phyloP scores from a whole-genome alignment of 2,329 filamentous ascomycete genomes.

The Trichoderma sp. region DNA sequence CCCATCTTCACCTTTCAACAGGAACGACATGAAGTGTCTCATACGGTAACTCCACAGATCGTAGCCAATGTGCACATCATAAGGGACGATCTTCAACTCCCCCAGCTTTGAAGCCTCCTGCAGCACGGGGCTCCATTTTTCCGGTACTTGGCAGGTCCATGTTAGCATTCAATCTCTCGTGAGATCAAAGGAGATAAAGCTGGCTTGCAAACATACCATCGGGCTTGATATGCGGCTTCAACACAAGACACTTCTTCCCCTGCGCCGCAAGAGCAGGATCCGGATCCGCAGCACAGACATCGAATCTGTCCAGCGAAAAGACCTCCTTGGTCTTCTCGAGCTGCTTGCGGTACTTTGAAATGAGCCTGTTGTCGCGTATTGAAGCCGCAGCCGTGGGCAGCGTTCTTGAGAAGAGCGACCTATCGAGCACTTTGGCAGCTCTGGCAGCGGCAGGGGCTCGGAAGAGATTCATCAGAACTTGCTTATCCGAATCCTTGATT shows the following conservation, averaged over 20 bases:
- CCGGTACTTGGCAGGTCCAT: slow-evolving; percentile 45
- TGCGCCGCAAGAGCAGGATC: slow-evolving; percentile 53
- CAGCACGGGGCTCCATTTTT: slow-evolving; percentile 75
- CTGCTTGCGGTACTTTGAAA: slow-evolving; percentile 69
- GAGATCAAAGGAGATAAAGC: not conserved
- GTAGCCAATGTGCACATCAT: slow-evolving; percentile 76
- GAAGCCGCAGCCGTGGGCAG: slow-evolving; percentile 77
- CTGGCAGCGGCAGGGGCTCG: slow-evolving; percentile 75
- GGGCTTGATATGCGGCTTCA: slow-evolving; percentile 57
- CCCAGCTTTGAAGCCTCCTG: slow-evolving; percentile 68
- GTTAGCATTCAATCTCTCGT: not conserved
- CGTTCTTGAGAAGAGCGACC: slow-evolving; percentile 76
- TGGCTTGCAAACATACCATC: slow-evolving; percentile 18
- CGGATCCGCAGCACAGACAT: slow-evolving; percentile 65
- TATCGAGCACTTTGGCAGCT: slow-evolving; percentile 78
- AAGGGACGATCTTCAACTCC: slow-evolving; percentile 73
- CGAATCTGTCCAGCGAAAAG: slow-evolving; percentile 64
- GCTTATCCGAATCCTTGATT: slow-evolving; percentile 38
- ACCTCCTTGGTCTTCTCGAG: slow-evolving; percentile 68
- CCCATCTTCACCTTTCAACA: not conserved
- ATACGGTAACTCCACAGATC: slow-evolving; percentile 81
- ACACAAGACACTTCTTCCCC: slow-evolving; percentile 64
- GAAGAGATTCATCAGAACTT: slow-evolving; percentile 62
- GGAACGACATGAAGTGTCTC: not conserved
- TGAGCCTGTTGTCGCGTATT: slow-evolving; percentile 73